Percentiles rank a stretch among this genome's conserved stretches.
Conservation (phyloP, 208 protist genomes). For the Vickermania ingenoplastis region DNA sequence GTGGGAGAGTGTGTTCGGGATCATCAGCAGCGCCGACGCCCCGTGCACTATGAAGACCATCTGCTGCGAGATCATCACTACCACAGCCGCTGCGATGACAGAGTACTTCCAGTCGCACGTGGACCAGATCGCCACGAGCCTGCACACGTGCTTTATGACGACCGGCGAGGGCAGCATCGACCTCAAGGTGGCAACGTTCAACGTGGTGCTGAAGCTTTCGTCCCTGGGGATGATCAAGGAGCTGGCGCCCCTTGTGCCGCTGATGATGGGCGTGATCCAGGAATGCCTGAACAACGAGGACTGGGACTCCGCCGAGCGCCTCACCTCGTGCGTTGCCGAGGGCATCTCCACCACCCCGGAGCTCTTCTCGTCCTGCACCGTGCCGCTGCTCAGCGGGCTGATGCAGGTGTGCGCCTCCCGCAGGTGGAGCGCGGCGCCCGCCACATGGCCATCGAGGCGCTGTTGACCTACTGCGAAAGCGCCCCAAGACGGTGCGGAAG, state of each 20-base stretch:
- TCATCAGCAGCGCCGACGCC: conserved; percentile 34
- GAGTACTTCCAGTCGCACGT: conserved; percentile 40
- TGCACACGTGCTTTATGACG: conserved; percentile 39
- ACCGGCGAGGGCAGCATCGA: conserved; percentile 19
- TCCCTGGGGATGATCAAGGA: conserved; percentile 21
- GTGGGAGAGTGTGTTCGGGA: conserved; percentile 61
- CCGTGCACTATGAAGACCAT: conserved; percentile 42
- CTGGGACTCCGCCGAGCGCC: conserved; percentile 47
- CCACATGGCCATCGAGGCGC: conserved; percentile 72
- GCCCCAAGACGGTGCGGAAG: conserved; percentile 65
- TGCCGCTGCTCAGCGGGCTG: conserved; percentile 45
- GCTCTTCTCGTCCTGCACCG: conserved; percentile 45
- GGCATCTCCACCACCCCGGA: conserved; percentile 26
- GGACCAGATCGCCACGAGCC: conserved; percentile 23
- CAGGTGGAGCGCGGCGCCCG: conserved; percentile 33
- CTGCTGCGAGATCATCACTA: conserved; percentile 71
- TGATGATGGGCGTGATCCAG: conserved; percentile 55
- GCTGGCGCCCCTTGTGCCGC: conserved; percentile 35
- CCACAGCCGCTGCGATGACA: conserved; percentile 33
- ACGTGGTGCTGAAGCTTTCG: conserved; percentile 36
- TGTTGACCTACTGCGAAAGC: conserved; percentile 74
- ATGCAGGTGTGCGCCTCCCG: conserved; percentile 58
- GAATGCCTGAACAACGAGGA: conserved; percentile 46
- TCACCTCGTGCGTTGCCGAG: conserved; percentile 44
- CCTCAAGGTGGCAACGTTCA: conserved; percentile 44